These are phyloP conservation scores for Rhizomucor miehei DNA, from an alignment of 371 early-diverging fungal genomes.

Conservation along the genomic window DNA sequence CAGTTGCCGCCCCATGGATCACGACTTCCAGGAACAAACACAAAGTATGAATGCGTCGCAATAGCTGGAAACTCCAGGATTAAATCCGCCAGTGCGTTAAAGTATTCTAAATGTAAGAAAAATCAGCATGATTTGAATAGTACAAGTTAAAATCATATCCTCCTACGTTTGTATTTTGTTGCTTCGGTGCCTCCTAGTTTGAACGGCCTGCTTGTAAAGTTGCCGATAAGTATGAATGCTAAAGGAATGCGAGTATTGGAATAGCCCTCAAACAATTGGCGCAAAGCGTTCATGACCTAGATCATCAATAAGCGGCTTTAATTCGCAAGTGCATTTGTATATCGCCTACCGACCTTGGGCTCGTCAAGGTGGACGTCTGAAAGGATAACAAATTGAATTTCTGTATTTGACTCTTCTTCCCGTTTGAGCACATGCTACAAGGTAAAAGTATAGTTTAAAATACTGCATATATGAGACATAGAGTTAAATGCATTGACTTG, in stretches of 20 bases:
- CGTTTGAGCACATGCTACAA: too few species aligned
- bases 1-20: slow-evolving; percentile 79
- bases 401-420: slow-evolving; percentile 50
- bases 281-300: slow-evolving; percentile 55
- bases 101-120: slow-evolving; percentile 49
- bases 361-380: slow-evolving; percentile 88
- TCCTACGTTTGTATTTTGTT: too few species aligned
- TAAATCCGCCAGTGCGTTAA: slow-evolving; percentile 70
- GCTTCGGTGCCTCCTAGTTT: slow-evolving; percentile 10
- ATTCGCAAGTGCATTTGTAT: slow-evolving; percentile 2
- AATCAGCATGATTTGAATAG: too few species aligned
- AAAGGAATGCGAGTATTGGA: slow-evolving; percentile 61
- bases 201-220: slow-evolving; percentile 79
- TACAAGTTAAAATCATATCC: not conserved
- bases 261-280: slow-evolving; percentile 71
- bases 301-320: not conserved
- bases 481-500: too few species aligned
- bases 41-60: slow-evolving; percentile 66
- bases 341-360: slow-evolving; percentile 55
- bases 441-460: too few species aligned
- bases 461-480: too few species aligned
- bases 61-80: slow-evolving; percentile 70
- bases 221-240: slow-evolving; percentile 84
- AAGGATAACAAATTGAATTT: slow-evolving; percentile 71
- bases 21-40: slow-evolving; percentile 87